Evolutionary conservation across 2,329 filamentous ascomycete species (phyloP), one percentile per base, ranked within the genome.

Genomic region (Zalaria obscura): DNA sequence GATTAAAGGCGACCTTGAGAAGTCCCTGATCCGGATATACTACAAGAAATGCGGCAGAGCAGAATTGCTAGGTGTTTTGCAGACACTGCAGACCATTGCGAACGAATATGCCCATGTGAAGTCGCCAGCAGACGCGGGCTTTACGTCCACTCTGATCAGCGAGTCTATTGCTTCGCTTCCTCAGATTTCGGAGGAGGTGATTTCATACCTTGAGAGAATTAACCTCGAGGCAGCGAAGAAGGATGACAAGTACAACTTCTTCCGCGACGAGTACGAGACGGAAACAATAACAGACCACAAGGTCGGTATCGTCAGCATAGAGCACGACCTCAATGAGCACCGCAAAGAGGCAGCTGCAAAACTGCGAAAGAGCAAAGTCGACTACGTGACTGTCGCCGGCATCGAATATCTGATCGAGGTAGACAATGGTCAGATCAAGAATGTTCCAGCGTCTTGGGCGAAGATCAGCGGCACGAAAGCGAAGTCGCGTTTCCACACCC

Each of bases 401-500:
- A 93, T 96, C 51, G 91, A 96, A 57, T 98, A 86, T 56, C 75
- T 98, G 18, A 84, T 98, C 52, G 91, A 96, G 62, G 82, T 98
- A 4, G 73, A 83, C 50, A 95, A 93, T 59, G 71, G 72, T 1
- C 76, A 85, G 41, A 72, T 95, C 45, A 91, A 87, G 57, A 77
- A 80, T 43, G 86, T 98, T 0, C 91, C 91, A 1, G 89, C 91
- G 3, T 93, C 85, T 0, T 98, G 91, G 91, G 72, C 75, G 48
- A 96, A 98, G 62, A 84, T 96, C 53, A 93, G 83, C 43, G 88
- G 89, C 39, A 98, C 91, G 5, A 96, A 96, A 61, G 86, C 85
- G 53, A 66, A 88, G 4, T 88, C 86, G 0, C 80, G 91, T 44
- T 98, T 96, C 60, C 91, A 98, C 62, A 91, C 91, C 0, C 91